phyloP scores from a whole-genome alignment of 176 grass and related monocot genomes.

The Raddia guianensis region DNA sequence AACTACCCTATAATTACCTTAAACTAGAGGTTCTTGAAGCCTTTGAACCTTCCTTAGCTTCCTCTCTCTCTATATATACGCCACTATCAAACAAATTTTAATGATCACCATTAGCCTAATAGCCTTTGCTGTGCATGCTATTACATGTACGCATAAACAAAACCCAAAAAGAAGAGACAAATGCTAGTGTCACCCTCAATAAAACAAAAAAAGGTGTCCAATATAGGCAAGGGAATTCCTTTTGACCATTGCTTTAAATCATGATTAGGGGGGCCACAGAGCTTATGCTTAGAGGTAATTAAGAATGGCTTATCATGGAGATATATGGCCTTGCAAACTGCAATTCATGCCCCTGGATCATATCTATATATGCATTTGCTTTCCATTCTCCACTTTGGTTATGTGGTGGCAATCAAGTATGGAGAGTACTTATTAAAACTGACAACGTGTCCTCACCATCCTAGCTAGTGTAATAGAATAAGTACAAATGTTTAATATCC shows the following conservation, averaged over 20 bases:
- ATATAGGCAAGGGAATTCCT: constrained; percentile 39
- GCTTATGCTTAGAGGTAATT: constrained; percentile 40
- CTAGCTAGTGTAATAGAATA: too few relatives aligned
- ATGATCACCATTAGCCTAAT: constrained; percentile 27
- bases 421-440: constrained; percentile 24
- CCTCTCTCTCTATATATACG: background rate
- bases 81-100: constrained; percentile 38
- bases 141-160: constrained; percentile 43
- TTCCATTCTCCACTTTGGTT: constrained; percentile 35
- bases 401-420: constrained; percentile 41
- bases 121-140: constrained; percentile 34
- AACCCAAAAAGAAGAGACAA: constrained; percentile 51
- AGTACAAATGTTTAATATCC: too few relatives aligned
- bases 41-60: constrained; percentile 31
- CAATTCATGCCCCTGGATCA: constrained; percentile 40
- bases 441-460: background rate
- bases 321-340: constrained; percentile 6
- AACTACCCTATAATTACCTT: constrained; percentile 49
- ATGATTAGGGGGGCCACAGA: constrained; percentile 40
- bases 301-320: constrained; percentile 43
- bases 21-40: constrained; percentile 37
- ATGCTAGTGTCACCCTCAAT: constrained; percentile 54
- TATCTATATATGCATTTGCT: constrained; percentile 19
- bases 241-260: constrained; percentile 57
- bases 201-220: constrained; percentile 45